Percentiles rank a stretch among this genome's conserved stretches.
phyloP scores from a whole-genome alignment of 2,329 filamentous ascomycete species.

The Pyrenochaeta sp. region DNA sequence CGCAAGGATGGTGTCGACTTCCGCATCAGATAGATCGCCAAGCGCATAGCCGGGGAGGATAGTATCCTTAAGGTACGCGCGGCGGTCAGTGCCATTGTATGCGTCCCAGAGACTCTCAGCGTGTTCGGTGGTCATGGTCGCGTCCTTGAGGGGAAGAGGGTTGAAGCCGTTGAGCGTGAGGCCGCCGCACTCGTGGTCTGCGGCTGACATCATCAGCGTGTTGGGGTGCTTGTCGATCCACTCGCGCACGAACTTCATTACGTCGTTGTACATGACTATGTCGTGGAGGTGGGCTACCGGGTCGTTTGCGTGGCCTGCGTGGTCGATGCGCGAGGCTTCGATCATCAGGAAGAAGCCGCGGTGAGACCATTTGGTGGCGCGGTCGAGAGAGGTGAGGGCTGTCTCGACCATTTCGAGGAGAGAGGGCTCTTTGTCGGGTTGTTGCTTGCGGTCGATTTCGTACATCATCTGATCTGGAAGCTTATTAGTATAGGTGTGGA shows the following conservation, averaged over 20 bases:
- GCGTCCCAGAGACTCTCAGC: slow-evolving; percentile 35
- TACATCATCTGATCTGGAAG: slow-evolving; percentile 43
- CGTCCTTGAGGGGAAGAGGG: slow-evolving; percentile 41
- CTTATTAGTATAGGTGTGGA: neutral
- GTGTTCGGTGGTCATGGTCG: slow-evolving; percentile 44
- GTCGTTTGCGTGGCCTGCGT: slow-evolving; percentile 37
- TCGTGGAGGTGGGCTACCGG: slow-evolving; percentile 45
- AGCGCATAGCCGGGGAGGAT: slow-evolving; percentile 46
- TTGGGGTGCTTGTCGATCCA: slow-evolving; percentile 53
- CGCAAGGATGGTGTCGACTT: slow-evolving; percentile 39
- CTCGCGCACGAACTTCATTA: slow-evolving; percentile 48
- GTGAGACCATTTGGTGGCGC: slow-evolving; percentile 40
- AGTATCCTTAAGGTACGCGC: slow-evolving; percentile 31
- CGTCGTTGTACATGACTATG: slow-evolving; percentile 52
- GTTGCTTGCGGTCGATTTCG: slow-evolving; percentile 49
- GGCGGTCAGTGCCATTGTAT: slow-evolving; percentile 44
- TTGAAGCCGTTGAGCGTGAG: slow-evolving; percentile 51
- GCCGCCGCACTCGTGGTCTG: slow-evolving; percentile 54
- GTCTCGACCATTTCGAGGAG: slow-evolving; percentile 53
- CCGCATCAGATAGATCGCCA: slow-evolving; percentile 26
- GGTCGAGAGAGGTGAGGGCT: slow-evolving; percentile 49
- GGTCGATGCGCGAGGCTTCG: slow-evolving; percentile 33
- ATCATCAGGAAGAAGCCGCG: slow-evolving; percentile 54
- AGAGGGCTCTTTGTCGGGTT: slow-evolving; percentile 49
- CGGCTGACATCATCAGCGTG: slow-evolving; percentile 52